Base-by-base conservation (phyloP, 176 grass and related monocot genomes). In the Musa acuminata region DNA sequence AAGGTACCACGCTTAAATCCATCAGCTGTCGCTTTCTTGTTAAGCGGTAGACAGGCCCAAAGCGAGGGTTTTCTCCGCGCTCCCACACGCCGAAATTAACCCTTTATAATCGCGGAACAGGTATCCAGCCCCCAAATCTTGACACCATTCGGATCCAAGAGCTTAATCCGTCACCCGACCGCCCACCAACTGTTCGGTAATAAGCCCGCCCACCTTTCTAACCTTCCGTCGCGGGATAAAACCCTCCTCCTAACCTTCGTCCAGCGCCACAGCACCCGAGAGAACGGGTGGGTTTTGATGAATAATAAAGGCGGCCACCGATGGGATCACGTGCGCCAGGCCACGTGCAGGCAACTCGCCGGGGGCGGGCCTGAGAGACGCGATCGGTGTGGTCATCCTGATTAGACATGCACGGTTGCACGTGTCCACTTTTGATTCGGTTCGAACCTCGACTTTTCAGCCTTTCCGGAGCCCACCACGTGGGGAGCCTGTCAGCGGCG, bases 1-100 rank as follows among this genome's bases (percentile, higher is more conserved):
- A 65, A 13, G 63, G 63, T 12, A 65, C 63, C 23, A 65, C 24
- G 63, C 63, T 65, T 65, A 65, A 65, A 65, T 65, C 63, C 63
- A 65, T 65, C 11, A 25, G 9, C 63, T 26, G 63, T 65, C 63
- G 22, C 63, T 65, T 24, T 65, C 63, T 65, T 65, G 21, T 64
- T 64, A 64, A 11, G 35, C 62, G n/a, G 11, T 65, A 27, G 17
- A 24, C 17, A 65, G 13, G 22, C 12, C 63, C 63, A 25, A 25
- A 65, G 21, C 63, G 63, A 65, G 63, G 63, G 23, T 13, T 26
- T 27, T 27, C 35, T 27, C 63, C 26, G 22, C 63, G 63, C 63
- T 20, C 23, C 62, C 63, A 1, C 22, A 24, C 63, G 21, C 63
- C 21, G 22, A 27, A 65, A 65, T 65, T 65, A 27, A 65, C 22